Evolutionary conservation across 805 yeast genomes (phyloP).

Genomic region (Kluyveromyces lactis): DNA sequence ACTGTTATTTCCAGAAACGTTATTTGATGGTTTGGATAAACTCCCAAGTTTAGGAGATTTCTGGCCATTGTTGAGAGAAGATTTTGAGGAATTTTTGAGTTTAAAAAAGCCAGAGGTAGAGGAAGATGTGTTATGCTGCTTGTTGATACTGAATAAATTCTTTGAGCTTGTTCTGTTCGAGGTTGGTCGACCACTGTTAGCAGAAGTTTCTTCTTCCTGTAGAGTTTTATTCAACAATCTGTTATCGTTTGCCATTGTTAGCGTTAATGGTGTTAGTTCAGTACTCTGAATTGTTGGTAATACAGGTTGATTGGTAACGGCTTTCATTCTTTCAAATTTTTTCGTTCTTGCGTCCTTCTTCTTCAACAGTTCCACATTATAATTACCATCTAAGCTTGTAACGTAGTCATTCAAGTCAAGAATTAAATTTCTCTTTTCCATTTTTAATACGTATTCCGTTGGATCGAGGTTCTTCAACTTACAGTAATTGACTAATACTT

Average conservation of each 20-base stretch:
- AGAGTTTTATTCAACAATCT: neutral
- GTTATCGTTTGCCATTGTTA: slow-evolving; percentile 17
- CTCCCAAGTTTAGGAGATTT: slow-evolving; percentile 12
- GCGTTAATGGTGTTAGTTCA: slow-evolving; percentile 27
- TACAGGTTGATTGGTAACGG: slow-evolving; percentile 19
- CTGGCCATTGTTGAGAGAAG: slow-evolving; percentile 19
- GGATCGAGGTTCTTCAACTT: slow-evolving; percentile 30
- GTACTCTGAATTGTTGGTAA: slow-evolving; percentile 29
- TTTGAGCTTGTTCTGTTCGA: slow-evolving; percentile 14
- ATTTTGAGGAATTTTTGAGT: slow-evolving; percentile 27
- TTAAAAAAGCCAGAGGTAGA: slow-evolving; percentile 24
- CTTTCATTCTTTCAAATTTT: slow-evolving; percentile 26
- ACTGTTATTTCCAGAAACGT: slow-evolving; percentile 11
- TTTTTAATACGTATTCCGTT: slow-evolving; percentile 30
- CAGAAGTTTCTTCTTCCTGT: slow-evolving; percentile 3
- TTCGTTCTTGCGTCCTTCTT: slow-evolving; percentile 34
- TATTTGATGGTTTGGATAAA: slow-evolving; percentile 14
- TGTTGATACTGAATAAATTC: slow-evolving; percentile 15
- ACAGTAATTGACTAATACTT: slow-evolving; percentile 30
- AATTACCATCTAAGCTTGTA: slow-evolving; percentile 34
- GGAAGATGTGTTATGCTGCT: slow-evolving; percentile 8
- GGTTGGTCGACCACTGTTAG: slow-evolving; percentile 6
- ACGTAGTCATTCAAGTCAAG: slow-evolving; percentile 34
- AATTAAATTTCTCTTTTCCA: slow-evolving; percentile 23
- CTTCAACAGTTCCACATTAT: slow-evolving; percentile 35